phyloP scores from a whole-genome alignment of 2,329 filamentous ascomycete species.

The Microdochium paspali region DNA sequence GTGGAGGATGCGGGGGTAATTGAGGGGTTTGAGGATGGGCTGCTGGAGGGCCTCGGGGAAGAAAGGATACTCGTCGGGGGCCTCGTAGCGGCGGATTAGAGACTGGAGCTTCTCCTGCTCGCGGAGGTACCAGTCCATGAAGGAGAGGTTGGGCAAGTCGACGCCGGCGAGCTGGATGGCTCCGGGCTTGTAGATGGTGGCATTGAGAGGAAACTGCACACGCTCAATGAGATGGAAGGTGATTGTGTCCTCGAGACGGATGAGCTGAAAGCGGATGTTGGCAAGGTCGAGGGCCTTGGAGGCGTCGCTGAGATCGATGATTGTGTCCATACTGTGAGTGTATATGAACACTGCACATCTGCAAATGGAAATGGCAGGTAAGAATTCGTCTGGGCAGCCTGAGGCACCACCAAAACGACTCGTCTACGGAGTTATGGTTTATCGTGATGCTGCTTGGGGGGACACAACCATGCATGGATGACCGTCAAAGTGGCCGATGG shows the following conservation, averaged over 20 bases:
- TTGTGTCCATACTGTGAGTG: conserved; percentile 62
- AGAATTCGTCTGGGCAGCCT: too few relatives aligned
- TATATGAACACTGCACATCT: too few relatives aligned
- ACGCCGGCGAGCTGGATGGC: conserved; percentile 69
- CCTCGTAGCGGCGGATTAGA: conserved; percentile 86
- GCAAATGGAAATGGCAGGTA: too few relatives aligned
- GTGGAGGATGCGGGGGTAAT: conserved; percentile 84
- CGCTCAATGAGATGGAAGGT: conserved; percentile 95
- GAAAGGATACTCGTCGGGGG: conserved; percentile 95
- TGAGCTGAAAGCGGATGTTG: conserved; percentile 88
- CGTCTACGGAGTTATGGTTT: too few relatives aligned
- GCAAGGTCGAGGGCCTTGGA: conserved; percentile 79
- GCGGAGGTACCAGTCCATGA: conserved; percentile 88
- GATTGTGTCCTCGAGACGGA: conserved; percentile 95
- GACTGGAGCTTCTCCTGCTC: conserved; percentile 90
- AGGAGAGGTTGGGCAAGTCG: conserved; percentile 48
- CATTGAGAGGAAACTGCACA: conserved; percentile 92
- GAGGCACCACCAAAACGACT: too few relatives aligned
- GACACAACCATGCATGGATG: too few relatives aligned
- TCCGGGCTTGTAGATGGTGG: conserved; percentile 73
- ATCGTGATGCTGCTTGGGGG: too few relatives aligned
- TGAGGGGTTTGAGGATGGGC: conserved; percentile 77
- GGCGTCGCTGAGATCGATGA: conserved; percentile 80
- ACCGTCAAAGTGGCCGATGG: not conserved
- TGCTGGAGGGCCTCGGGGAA: conserved; percentile 72